Evolutionary conservation across 2,329 filamentous ascomycete species (phyloP), one percentile per base, ranked within the genome.

Genomic region (Pseudogymnoascus sp.): DNA sequence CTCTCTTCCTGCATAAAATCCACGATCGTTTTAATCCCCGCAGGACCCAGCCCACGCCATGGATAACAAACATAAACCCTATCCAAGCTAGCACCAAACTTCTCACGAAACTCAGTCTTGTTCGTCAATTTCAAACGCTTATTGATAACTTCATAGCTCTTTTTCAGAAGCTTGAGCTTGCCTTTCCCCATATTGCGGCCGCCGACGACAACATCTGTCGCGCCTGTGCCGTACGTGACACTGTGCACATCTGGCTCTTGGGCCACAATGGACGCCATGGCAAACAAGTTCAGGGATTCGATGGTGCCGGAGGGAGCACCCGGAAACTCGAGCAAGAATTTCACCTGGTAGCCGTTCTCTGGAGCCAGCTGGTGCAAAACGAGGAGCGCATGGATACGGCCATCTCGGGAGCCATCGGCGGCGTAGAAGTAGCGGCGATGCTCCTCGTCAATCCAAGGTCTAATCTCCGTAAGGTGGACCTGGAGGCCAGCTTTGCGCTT

Each of bases 291-390:
- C 41, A 94, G 83, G 41, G 88, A 83, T 77, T 97, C 92, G 66
- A 96, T 96, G 35, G 90, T 88, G 55, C 92, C 92, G 49, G 85
- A 90, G n/a, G 92, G 89, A 0, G 92, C 84, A 26, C 84, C 85
- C 0, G 92, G 92, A 80, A 97, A 96, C 75, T 97, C 91, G 62
- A 97, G 85, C n/a, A 89, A 90, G 80, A 94, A 96, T 78, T 97
- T 97, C 72, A 96, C 88, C 78, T 97, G 92, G 85, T 91, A 95
- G 62, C 92, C 92, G 72, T 95, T 85, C 37, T 84, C 80, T 1
- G 91, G 90, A 3, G 89, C 84, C 29, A 97, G 84, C 74, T 91
- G 89, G 61, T 90, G 89, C 69, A 97, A 80, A 7, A 93, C 87
- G n/a, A 93, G 88, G 63, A 97, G 83, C 35, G 89, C 88, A 43